Evolutionary conservation across 176 grass and related monocot genomes (phyloP), one percentile per base, ranked within the genome.

Genomic region (Stipa capillata): DNA sequence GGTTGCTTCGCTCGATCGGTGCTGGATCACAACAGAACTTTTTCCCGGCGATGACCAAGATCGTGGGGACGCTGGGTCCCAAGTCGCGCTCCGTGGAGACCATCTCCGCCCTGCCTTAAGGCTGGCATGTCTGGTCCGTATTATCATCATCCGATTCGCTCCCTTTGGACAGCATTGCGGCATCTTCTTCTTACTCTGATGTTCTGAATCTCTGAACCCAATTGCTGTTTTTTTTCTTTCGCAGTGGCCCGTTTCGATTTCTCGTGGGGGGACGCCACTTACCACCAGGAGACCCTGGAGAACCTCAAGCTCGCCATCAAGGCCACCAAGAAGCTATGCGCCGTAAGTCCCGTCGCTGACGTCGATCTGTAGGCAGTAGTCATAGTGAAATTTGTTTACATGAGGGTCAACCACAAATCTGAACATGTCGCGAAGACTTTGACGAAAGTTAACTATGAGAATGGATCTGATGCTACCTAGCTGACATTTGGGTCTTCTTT

Each of bases 21-120:
- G n/a, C n/a, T n/a, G n/a, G n/a, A n/a, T n/a, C n/a, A 34, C 18
- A 60, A 0, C 88, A 99, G 97, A 96, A 51, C 79, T 99, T 96
- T 57, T 99, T 93, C 86, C 97, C 97, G 52, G 97, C 97, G 17
- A 99, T 96, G 97, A 99, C 97, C 16, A 99, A 99, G 86, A 99
- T 99, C 77, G 92, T 99, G 28, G 97, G 97, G 12, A 99, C 97
- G 73, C 88, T 99, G 6, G 97, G 97, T 3, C 90, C 97, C 39
- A 96, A 93, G 72, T 99, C 97, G 17, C 92, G 97, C 69, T 87
- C 92, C 75, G 90, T 96, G 9, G 97, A 99, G 62, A 89, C 89
- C 74, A 99, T 99, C 81, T 93, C 92, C 14, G 28, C 90, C n/a
- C 20, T 99, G 97, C 75, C 97, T 99, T 79, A 99, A 96, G 93